Conservation (phyloP, 306 rosid species). For the Spatholobus suberectus region DNA sequence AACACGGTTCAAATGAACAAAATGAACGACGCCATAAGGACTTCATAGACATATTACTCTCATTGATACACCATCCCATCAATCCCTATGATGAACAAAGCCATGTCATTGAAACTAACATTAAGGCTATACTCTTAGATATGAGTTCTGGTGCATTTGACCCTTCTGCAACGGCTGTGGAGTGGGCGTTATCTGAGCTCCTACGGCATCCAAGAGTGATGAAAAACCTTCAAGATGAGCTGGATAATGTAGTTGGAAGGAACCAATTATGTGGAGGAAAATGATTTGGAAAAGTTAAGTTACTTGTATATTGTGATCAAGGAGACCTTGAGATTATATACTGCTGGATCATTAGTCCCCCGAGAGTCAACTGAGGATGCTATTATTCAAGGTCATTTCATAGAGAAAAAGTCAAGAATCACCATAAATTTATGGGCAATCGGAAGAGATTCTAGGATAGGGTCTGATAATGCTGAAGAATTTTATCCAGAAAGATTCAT, state of each 20-base stretch:
- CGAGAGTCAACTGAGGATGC: conserved; percentile 26
- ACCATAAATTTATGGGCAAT: conserved; percentile 45
- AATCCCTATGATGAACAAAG: background rate
- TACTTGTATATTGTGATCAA: conserved; percentile 49
- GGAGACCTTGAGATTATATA: conserved; percentile 45
- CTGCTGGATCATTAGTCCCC: conserved; percentile 17
- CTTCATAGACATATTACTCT: conserved; percentile 41
- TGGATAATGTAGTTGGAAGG: conserved; percentile 37
- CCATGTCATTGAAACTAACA: conserved; percentile 18
- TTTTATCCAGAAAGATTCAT: conserved; percentile 48
- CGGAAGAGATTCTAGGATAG: conserved; percentile 34
- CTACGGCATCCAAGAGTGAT: conserved; percentile 45
- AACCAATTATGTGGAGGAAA: conserved; percentile 44
- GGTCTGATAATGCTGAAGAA: conserved; percentile 41
- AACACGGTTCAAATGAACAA: background rate
- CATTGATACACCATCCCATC: conserved; percentile 9
- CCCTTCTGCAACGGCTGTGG: background rate
- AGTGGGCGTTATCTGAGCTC: conserved; percentile 54
- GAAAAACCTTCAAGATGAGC: conserved; percentile 47
- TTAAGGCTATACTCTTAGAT: conserved; percentile 47
- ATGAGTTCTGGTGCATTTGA: conserved; percentile 41
- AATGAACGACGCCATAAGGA: background rate
- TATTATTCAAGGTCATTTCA: conserved; percentile 18
- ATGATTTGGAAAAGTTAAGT: conserved; percentile 35
- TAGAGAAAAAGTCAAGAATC: conserved; percentile 34